A percentile compares a stretch with the other conserved stretches of the same genome.
phyloP scores from a whole-genome alignment of 108 stramenopile species.

The Nitzschia sp. region DNA sequence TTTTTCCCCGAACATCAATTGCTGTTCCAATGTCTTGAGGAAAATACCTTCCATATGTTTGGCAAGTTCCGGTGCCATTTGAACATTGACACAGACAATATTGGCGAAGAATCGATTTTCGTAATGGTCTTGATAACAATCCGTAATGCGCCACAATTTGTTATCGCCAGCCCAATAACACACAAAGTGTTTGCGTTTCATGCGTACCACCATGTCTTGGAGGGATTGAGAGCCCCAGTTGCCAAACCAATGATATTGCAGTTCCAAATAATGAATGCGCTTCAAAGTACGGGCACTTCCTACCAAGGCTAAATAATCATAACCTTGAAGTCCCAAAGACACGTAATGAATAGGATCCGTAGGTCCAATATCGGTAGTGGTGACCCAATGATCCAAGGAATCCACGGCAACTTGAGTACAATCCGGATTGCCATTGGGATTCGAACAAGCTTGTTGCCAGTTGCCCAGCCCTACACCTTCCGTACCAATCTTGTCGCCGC shows the following conservation, averaged over 20 bases:
- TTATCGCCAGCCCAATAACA: slow-evolving; percentile 42
- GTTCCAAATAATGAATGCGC: slow-evolving; percentile 30
- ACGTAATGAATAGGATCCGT: slow-evolving; percentile 9
- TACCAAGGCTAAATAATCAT: slow-evolving; percentile 22
- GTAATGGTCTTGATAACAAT: slow-evolving; percentile 52
- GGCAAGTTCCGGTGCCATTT: slow-evolving; percentile 15
- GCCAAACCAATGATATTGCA: slow-evolving; percentile 33
- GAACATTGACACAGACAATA: slow-evolving; percentile 60
- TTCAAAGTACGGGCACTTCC: slow-evolving; percentile 15
- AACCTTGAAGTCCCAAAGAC: slow-evolving; percentile 29
- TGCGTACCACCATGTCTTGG: slow-evolving; percentile 10
- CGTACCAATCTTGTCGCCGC: background rate
- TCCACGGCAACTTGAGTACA: slow-evolving; percentile 33
- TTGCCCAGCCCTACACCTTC: background rate
- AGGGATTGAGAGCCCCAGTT: background rate
- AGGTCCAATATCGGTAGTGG: background rate
- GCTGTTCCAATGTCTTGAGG: slow-evolving; percentile 24
- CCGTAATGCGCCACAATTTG: slow-evolving; percentile 49
- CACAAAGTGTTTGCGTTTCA: slow-evolving; percentile 29
- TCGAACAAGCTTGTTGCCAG: background rate
- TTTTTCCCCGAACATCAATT: background rate
- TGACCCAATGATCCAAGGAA: slow-evolving; percentile 34
- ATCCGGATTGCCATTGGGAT: background rate
- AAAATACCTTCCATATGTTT: slow-evolving; percentile 50
- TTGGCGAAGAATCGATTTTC: slow-evolving; percentile 51